phyloP scores from a whole-genome alignment of 345 rosid genomes.

The Heritiera fomes region DNA sequence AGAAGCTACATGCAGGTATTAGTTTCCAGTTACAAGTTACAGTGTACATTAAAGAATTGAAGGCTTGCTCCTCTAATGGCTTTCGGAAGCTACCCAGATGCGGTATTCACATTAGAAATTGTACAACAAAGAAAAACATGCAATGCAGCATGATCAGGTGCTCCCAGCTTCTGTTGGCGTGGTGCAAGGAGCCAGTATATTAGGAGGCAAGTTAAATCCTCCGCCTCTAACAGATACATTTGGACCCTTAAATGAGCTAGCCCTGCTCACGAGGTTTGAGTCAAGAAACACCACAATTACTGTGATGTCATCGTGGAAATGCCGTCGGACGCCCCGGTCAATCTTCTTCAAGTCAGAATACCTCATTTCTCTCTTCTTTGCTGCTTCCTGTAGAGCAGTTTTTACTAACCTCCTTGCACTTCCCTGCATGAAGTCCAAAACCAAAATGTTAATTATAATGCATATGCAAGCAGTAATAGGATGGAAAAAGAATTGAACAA shows the following conservation, averaged over 20 bases:
- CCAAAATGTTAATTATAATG: neutral
- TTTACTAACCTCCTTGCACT: slow-evolving; percentile 78
- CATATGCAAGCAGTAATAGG: neutral
- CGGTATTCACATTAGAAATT: slow-evolving; percentile 45
- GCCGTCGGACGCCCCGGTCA: slow-evolving; percentile 85
- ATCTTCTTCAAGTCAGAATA: slow-evolving; percentile 95
- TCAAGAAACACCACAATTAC: slow-evolving; percentile 80
- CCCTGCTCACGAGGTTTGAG: slow-evolving; percentile 60
- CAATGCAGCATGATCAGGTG: slow-evolving; percentile 26
- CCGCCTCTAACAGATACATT: slow-evolving; percentile 67
- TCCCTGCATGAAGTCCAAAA: slow-evolving; percentile 55
- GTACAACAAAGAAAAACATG: slow-evolving; percentile 29
- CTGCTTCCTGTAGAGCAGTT: slow-evolving; percentile 82
- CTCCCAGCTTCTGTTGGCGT: slow-evolving; percentile 46
- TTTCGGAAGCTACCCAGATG: slow-evolving; percentile 34
- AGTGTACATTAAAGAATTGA: slow-evolving; percentile 62
- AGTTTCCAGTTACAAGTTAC: slow-evolving; percentile 41
- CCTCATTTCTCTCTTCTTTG: slow-evolving; percentile 94
- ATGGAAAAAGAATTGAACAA: neutral
- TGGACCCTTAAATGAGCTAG: slow-evolving; percentile 42
- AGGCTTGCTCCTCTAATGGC: slow-evolving; percentile 36
- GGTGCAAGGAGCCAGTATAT: slow-evolving; percentile 60
- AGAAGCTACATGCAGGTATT: slow-evolving; percentile 34
- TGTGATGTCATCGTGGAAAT: slow-evolving; percentile 95
- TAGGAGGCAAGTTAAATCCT: slow-evolving; percentile 59